These are phyloP conservation scores for Hypoxylon rubiginosum DNA, from an alignment of 2,329 filamentous ascomycete species.

Conservation along the genomic window DNA sequence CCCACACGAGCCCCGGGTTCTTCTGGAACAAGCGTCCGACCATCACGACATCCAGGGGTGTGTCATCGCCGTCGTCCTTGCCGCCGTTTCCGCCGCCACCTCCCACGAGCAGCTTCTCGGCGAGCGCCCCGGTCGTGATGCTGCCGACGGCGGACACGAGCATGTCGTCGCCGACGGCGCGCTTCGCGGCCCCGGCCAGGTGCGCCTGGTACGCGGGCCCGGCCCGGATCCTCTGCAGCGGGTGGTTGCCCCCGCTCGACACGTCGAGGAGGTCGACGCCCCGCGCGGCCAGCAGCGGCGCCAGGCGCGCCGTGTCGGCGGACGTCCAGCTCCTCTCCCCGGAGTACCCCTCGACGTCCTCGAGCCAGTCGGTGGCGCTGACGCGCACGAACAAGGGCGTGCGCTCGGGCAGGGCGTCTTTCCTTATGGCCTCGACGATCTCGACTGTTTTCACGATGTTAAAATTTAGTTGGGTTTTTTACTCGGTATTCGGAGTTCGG, in stretches of 20 bases:
- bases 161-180: constrained; percentile 73
- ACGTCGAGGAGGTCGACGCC: constrained; percentile 81
- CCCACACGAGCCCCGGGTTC: constrained; percentile 69
- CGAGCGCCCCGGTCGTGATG: constrained; percentile 61
- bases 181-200: constrained; percentile 75
- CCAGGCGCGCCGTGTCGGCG: constrained; percentile 71
- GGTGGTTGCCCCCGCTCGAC: constrained; percentile 72
- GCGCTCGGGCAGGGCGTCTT: constrained; percentile 67
- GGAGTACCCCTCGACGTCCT: constrained; percentile 61
- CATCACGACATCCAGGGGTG: constrained; percentile 61
- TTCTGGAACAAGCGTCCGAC: constrained; percentile 69
- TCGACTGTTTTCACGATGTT: constrained; percentile 61
- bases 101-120: constrained; percentile 61
- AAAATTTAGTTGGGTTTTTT: neutral
- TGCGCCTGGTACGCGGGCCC: constrained; percentile 75
- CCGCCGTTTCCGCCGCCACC: constrained; percentile 46
- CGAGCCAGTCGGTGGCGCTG: constrained; percentile 76
- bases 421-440: constrained; percentile 71
- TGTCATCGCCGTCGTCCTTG: constrained; percentile 9
- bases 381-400: constrained; percentile 79
- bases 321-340: constrained; percentile 72
- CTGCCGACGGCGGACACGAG: constrained; percentile 66
- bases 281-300: constrained; percentile 68
- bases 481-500: neutral
- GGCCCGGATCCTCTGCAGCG: constrained; percentile 62